Percentiles rank a stretch among this genome's conserved stretches.
phyloP scores from a whole-genome alignment of 2,329 filamentous ascomycete species.

The Furcasterigmium sp. region DNA sequence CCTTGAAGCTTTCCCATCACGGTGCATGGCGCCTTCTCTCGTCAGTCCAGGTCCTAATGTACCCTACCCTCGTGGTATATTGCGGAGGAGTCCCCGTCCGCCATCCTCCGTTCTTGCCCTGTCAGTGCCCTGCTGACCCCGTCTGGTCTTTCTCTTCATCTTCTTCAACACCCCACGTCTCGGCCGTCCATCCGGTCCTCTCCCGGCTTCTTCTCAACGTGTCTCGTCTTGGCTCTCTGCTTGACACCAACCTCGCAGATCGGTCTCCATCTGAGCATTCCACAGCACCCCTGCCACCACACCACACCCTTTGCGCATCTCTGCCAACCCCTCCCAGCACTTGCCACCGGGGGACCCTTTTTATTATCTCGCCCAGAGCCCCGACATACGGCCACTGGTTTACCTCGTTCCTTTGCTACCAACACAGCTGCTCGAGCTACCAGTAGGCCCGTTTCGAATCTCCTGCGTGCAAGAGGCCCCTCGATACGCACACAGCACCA shows the following conservation, averaged over 20 bases:
- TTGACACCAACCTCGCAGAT: conserved; percentile 1
- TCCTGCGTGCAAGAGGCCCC: too few species aligned
- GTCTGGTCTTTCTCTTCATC: too few species aligned
- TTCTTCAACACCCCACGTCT: too few species aligned
- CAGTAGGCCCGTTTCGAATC: too few species aligned
- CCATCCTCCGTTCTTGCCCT: background rate
- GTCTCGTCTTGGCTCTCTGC: background rate
- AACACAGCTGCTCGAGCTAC: too few species aligned
- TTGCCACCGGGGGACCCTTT: background rate
- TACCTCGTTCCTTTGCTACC: background rate
- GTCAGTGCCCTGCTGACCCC: too few species aligned
- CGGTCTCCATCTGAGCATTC: background rate
- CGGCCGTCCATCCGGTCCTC: background rate
- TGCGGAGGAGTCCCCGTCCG: background rate
- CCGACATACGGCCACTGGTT: background rate
- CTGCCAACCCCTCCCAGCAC: background rate
- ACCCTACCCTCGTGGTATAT: background rate
- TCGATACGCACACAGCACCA: too few species aligned
- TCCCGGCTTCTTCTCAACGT: background rate
- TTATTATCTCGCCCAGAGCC: background rate
- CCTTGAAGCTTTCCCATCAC: too few species aligned
- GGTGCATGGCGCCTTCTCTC: too few species aligned
- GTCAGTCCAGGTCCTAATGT: too few species aligned
- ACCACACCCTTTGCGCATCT: background rate
- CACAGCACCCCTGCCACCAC: background rate